Base-by-base conservation (phyloP, 257 asterid genomes). In the Solanum tarapatanum region DNA sequence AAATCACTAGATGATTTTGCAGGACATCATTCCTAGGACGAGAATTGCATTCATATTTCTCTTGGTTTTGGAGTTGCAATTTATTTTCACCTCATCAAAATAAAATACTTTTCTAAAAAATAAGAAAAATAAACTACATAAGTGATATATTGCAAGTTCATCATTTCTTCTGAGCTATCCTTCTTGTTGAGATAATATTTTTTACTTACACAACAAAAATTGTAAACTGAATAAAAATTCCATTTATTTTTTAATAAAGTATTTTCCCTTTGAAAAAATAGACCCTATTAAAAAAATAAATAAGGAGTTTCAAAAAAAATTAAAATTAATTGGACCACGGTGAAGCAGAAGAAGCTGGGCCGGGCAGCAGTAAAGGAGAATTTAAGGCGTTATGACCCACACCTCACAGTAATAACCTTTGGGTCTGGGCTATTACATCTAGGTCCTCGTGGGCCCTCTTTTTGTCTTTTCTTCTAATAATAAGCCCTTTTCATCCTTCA, bases 251-350 rank as follows among this genome's bases (percentile, higher is more conserved):
- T 48, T 0, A 14, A 48, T 14, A 14, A 48, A 48, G 21, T 48
- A 48, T 48, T 48, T 51, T 51, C 17, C 10, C 62, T 2, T 51
- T 6, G 9, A 17, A 17, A 55, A 55, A 17, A 55, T 21, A 17
- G 10, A 51, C n/a, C 4, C 64, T 17, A 51, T 16, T 0, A 17
- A 16, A 51, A 48, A 48, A 51, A 16, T 5, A 51, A 51, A 37
- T 91, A 88, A 87, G 88, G 87, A 80, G 87, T 32, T 35, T 37
- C 3, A 43, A 11, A 12, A 45, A 12, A 12, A 45, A 12, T 4
- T 1, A 45, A 13, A 45, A 45, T 13, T 16, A 55, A 90, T 87
- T 92, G 96, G 98, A 93, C 96, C 95, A 92, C 60, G 33, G 60
- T 76, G 87, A 69, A 43, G 51, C 58, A 73, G 5, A 11, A 36